A percentile compares a stretch with the other conserved stretches of the same genome.
Evolutionary conservation across 495 filamentous ascomycete genomes (phyloP).

Genomic region (Aspergillus ellipticus): DNA sequence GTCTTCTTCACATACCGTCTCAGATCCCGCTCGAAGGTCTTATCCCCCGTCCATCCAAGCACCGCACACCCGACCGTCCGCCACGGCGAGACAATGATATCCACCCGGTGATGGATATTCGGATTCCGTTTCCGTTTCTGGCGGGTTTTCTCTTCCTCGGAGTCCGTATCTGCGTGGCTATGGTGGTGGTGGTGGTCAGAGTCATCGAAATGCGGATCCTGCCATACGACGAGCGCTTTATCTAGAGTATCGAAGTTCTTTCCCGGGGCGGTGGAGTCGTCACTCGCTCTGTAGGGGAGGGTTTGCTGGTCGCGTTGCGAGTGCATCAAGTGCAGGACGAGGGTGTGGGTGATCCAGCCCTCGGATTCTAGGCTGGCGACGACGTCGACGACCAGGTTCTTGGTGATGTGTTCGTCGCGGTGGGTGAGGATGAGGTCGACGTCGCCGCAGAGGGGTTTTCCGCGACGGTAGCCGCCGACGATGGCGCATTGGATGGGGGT

Average conservation of each 20-base stretch:
- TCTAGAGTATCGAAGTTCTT: constrained; percentile 76
- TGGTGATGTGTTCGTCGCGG: constrained; percentile 62
- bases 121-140: constrained; percentile 50
- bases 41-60: constrained; percentile 82
- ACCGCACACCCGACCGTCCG: constrained; percentile 83
- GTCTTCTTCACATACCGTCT: constrained; percentile 72
- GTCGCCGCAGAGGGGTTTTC: constrained; percentile 70
- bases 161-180: no score
- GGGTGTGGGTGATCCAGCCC: constrained; percentile 76
- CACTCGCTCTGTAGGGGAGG: constrained; percentile 46
- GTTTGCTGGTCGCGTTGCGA: constrained; percentile 70
- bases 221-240: constrained; percentile 93
- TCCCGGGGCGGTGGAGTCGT: neutral
- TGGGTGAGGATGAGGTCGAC: constrained; percentile 86
- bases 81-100: constrained; percentile 92
- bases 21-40: constrained; percentile 86
- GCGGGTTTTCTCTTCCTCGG: neutral
- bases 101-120: constrained; percentile 79
- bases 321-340: constrained; percentile 61
- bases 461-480: constrained; percentile 81
- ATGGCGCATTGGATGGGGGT: constrained; percentile 61
- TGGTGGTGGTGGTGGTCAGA: neutral
- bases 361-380: constrained; percentile 64
- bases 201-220: constrained; percentile 55
- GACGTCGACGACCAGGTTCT: constrained; percentile 61